Base-by-base conservation (phyloP, 495 filamentous ascomycete species). In the Xylaria cubensis region DNA sequence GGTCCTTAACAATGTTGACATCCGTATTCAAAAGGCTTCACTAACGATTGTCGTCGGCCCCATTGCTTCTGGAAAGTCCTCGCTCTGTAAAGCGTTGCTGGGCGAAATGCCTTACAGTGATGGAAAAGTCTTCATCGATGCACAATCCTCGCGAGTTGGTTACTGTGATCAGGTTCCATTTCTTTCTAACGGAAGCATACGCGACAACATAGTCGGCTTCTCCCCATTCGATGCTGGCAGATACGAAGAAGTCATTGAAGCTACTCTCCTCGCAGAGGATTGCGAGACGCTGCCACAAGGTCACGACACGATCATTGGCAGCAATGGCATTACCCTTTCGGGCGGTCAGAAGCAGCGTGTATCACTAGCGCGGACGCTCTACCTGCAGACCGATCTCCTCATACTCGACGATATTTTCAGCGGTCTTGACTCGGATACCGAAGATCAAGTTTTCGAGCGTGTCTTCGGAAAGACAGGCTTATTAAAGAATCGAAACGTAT, bases 291-390 rank as follows among this genome's bases (percentile, higher is more conserved):
- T 82, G 12, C 75, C 92, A 24, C 85, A 87, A 3, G 89, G 87
- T 0, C 89, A 93, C 72, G 77, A 86, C 41, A 92, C 89, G 4
- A 75, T 85, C 4, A 85, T 92, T 70, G 92, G 91, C 10, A 90
- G 86, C 79, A 89, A 88, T 65, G 91, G 91, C 0, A 85, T 91
- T 67, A 83, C 85, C 4, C 82, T 94, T 8, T 90, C 88, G 72
- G 90, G 90, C 15, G 91, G 91, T 0, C 91, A 93, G 73, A 88
- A 86, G 70, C 90, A 93, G 74, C 83, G 91, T 4, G 84, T 93
- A 61, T 84, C 86, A 29, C 78, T 91, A 10, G 89, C 89, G 42
- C 80, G 90, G 32, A 88, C 87, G 46, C 78, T 90, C 5, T 91
- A 92, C 75, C 77, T 86, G 12, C 74, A 86, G 24, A 79, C 82